Percentiles rank a stretch among this genome's conserved stretches.
phyloP scores from a whole-genome alignment of 495 filamentous ascomycete species.

The Ascodesmis nigricans region DNA sequence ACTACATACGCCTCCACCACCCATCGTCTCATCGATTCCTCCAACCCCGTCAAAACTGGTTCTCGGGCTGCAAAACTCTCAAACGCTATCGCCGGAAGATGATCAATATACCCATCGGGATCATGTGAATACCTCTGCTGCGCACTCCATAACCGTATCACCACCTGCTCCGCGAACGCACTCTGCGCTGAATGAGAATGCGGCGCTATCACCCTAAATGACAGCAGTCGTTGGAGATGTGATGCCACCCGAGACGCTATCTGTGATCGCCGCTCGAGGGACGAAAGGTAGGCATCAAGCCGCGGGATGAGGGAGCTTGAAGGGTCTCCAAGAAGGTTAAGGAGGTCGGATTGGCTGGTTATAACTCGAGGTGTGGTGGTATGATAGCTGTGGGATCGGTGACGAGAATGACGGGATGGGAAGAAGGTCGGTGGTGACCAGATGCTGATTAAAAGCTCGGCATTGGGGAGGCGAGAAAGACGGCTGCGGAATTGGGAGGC shows the following conservation, averaged over 20 bases:
- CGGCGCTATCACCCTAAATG: conserved; percentile 4
- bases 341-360: conserved; percentile 12
- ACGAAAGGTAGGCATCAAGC: conserved; percentile 17
- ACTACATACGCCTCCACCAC: conserved; percentile 17
- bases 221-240: conserved; percentile 14
- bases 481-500: conserved; percentile 12
- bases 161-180: conserved; percentile 10
- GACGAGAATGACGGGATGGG: conserved; percentile 5
- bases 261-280: conserved; percentile 12
- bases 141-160: conserved; percentile 21
- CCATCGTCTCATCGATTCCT: conserved; percentile 7
- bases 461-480: conserved; percentile 16
- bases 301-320: conserved; percentile 8
- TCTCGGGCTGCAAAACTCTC: conserved; percentile 10
- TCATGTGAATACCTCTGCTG: conserved; percentile 20
- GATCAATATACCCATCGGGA: conserved; percentile 18
- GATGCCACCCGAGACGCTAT: conserved; percentile 16
- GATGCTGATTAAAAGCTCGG: conserved; percentile 21
- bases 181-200: conserved; percentile 7
- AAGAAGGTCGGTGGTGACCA: conserved; percentile 23
- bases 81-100: conserved; percentile 4
- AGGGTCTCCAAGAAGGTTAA: conserved; percentile 19
- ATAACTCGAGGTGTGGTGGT: neutral
- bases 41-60: conserved; percentile 15
- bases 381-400: conserved; percentile 6